Conservation (phyloP, 1,139 yeast genomes). For the Suzukiozyma palmioleophila region DNA sequence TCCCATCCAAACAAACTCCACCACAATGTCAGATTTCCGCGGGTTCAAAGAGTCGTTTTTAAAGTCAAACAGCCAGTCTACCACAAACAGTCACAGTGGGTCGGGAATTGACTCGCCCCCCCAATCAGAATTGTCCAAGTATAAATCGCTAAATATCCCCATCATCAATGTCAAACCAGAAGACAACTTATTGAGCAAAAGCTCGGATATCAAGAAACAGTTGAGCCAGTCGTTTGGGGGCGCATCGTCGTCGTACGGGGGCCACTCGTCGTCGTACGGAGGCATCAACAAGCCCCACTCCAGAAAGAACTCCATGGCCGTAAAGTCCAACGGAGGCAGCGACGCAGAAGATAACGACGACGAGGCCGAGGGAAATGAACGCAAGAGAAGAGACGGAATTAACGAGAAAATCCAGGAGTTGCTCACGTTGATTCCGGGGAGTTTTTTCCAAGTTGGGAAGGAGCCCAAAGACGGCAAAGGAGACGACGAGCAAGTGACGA, state of each 20-base stretch:
- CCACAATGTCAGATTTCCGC: neutral
- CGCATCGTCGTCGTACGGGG: constrained; percentile 13
- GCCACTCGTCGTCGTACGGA: constrained; percentile 18
- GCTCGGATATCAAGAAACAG: constrained; percentile 38
- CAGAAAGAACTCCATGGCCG: constrained; percentile 31
- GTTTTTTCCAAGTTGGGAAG: constrained; percentile 37
- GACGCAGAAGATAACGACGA: constrained; percentile 31
- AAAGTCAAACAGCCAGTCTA: constrained; percentile 13
- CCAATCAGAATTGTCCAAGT: constrained; percentile 12
- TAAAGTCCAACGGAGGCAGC: constrained; percentile 25
- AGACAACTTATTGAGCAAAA: constrained; percentile 25
- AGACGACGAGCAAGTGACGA: constrained; percentile 24
- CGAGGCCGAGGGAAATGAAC: constrained; percentile 43
- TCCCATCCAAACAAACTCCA: neutral
- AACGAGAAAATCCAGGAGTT: constrained; percentile 86
- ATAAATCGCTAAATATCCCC: constrained; percentile 21
- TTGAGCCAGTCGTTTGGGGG: constrained; percentile 34
- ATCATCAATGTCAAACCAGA: constrained; percentile 27
- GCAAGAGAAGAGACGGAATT: constrained; percentile 82
- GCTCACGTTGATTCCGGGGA: constrained; percentile 62
- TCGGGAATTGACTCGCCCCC: constrained; percentile 17
- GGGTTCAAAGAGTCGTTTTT: constrained; percentile 17
- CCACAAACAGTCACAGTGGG: constrained; percentile 15
- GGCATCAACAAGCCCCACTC: constrained; percentile 42
- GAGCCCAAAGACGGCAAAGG: constrained; percentile 4